These are phyloP conservation scores for Hanseniaspora vineae DNA, from an alignment of 805 yeast genomes.

Conservation along the genomic window DNA sequence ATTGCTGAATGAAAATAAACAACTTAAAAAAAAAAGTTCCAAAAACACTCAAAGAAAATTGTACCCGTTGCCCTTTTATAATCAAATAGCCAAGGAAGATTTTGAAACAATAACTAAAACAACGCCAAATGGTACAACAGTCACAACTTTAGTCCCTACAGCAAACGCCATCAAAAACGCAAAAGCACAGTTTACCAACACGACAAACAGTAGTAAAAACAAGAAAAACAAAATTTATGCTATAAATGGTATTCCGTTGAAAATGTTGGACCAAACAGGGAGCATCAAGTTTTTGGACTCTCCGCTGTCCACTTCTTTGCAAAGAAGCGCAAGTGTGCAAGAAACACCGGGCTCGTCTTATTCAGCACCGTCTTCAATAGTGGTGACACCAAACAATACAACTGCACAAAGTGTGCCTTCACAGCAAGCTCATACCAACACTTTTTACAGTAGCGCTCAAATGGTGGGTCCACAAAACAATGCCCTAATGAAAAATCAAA, in stretches of 20 bases:
- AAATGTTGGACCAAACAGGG: slow-evolving; percentile 73
- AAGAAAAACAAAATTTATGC: slow-evolving; percentile 27
- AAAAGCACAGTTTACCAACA: slow-evolving; percentile 8
- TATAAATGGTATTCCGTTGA: slow-evolving; percentile 55
- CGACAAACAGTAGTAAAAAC: background rate
- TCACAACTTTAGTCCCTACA: slow-evolving; percentile 81
- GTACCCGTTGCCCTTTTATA: slow-evolving; percentile 77
- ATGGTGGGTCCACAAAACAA: background rate
- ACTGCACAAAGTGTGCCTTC: too few relatives aligned
- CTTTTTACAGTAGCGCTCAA: background rate
- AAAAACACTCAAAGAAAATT: slow-evolving; percentile 26
- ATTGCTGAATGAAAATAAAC: slow-evolving; percentile 22
- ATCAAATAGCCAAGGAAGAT: slow-evolving; percentile 81
- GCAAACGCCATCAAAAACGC: slow-evolving; percentile 48
- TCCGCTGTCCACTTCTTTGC: background rate
- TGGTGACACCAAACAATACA: too few relatives aligned
- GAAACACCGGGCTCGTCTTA: background rate
- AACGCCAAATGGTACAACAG: slow-evolving; percentile 85
- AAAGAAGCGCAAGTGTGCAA: slow-evolving; percentile 1
- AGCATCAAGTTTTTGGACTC: slow-evolving; percentile 29
- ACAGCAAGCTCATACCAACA: background rate
- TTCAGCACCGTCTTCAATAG: slow-evolving; percentile 2
- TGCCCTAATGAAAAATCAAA: too few relatives aligned
- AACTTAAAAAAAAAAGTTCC: slow-evolving; percentile 12
- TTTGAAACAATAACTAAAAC: slow-evolving; percentile 76